Base-by-base conservation (phyloP, 2,329 filamentous ascomycete genomes). In the Pseudocercospora crystallina region DNA sequence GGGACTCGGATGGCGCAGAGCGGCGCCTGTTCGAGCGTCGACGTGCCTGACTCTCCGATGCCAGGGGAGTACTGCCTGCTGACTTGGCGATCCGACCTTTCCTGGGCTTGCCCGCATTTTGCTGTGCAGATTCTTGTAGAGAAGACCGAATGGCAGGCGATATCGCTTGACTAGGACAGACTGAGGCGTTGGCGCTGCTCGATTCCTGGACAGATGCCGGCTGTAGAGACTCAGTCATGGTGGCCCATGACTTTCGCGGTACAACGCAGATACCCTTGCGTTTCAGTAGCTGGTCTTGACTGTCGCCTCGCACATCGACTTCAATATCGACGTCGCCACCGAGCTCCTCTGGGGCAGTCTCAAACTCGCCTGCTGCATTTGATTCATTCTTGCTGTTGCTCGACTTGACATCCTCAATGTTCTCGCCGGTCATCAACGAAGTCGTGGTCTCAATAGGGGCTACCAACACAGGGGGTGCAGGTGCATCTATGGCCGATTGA, bases 1-100 rank as follows among this genome's bases (percentile, higher is more conserved):
- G 51, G 5, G 53, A 54, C 35, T 53, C 43, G 11, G 48, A 49
- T 26, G 58, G 58, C 3, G 56, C 58, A 14, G 53, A 53, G 14
- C 45, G 32, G 8, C 56, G 48, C 42, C 56, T 33, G 15, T 36
- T 40, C 14, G 56, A 46, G 29, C 33, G 34, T 20, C 51, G 46
- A 17, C 12, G 34, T n/a, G 20, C n/a, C 36, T 45, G 37, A 9
- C 2, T 14, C 3, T 15, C n/a, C 8, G 11, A 8, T 10, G 30
- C 34, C 10, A 29, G 13, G 9, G 43, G 33, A 4, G 51, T 47
- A 17, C 33, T 35, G 12, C 54, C 55, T 5, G 52, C 45, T 10
- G 52, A 58, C 37, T 53, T 58, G 9, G 49, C 40, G 8, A 39
- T 37, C 31, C 53, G 49, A n/a, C 15, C 14, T 46, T 34, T 53